Conservation (phyloP, 2,329 filamentous ascomycete species). For the Phialophora verrucosa region DNA sequence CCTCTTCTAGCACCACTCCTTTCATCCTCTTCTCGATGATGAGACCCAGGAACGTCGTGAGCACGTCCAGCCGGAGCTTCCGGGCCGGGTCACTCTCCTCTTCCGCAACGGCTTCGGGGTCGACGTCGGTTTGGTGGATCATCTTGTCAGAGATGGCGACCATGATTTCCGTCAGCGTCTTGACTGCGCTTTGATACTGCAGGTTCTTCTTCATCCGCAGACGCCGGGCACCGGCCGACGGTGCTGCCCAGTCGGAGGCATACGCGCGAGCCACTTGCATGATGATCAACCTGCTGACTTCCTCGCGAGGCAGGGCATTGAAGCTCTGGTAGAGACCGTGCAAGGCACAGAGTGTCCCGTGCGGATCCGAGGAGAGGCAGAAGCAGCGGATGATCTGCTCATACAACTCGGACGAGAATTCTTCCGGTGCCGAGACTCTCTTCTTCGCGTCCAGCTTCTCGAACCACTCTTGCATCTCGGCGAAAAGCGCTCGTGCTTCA, state of each 20-base stretch:
- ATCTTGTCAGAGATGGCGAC: conserved; percentile 53
- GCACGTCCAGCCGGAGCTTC: conserved; percentile 51
- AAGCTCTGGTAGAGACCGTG: conserved; percentile 53
- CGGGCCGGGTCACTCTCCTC: conserved; percentile 41
- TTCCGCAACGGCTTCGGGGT: conserved; percentile 42
- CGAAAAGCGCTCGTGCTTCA: conserved; percentile 53
- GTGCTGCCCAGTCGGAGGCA: conserved; percentile 43
- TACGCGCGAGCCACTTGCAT: conserved; percentile 56
- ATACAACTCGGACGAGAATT: conserved; percentile 57
- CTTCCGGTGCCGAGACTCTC: conserved; percentile 41
- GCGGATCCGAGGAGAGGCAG: conserved; percentile 56
- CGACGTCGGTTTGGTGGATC: conserved; percentile 38
- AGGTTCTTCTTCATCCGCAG: conserved; percentile 23
- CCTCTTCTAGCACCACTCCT: conserved; percentile 39
- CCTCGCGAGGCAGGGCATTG: conserved; percentile 53
- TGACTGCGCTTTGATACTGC: conserved; percentile 46
- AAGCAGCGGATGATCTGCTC: conserved; percentile 60
- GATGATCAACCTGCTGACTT: conserved; percentile 55
- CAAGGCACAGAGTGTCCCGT: conserved; percentile 58
- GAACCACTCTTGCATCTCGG: conserved; percentile 57
- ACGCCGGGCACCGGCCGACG: conserved; percentile 15
- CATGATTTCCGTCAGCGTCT: conserved; percentile 55
- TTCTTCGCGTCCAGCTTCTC: conserved; percentile 44
- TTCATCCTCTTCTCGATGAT: conserved; percentile 47
- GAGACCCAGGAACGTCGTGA: conserved; percentile 49